Conservation (phyloP, 345 rosid genomes). For the Eucalyptus caleyi region DNA sequence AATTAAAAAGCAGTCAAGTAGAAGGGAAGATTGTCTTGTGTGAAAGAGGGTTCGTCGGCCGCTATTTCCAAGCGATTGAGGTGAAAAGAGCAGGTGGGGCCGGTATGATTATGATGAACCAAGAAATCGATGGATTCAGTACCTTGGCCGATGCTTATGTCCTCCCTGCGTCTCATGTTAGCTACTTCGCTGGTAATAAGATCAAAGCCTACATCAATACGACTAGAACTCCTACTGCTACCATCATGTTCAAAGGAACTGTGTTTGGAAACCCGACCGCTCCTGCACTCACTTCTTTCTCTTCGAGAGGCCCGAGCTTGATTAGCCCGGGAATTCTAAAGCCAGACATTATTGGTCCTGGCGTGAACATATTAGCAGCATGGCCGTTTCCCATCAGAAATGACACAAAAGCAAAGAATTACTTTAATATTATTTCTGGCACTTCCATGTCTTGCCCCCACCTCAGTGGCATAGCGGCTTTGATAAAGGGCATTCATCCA, state of each 20-base stretch:
- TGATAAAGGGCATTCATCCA: background rate
- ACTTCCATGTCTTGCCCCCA: background rate
- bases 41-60: background rate
- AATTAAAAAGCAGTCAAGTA: background rate
- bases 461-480: background rate
- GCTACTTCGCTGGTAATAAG: background rate
- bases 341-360: background rate
- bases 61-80: background rate
- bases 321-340: background rate
- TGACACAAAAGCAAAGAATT: background rate
- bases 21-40: background rate
- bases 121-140: background rate
- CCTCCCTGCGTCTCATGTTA: background rate
- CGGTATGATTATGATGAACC: background rate
- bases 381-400: background rate
- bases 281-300: background rate
- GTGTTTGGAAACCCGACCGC: background rate
- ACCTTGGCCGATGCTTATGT: background rate
- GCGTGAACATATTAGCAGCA: background rate
- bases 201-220: background rate
- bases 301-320: background rate
- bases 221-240: background rate
- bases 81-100: background rate
- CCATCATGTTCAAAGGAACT: background rate
- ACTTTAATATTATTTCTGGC: background rate